Base-by-base conservation (phyloP, 139 green algal genomes). In the Auxenochlorella protothecoides region DNA sequence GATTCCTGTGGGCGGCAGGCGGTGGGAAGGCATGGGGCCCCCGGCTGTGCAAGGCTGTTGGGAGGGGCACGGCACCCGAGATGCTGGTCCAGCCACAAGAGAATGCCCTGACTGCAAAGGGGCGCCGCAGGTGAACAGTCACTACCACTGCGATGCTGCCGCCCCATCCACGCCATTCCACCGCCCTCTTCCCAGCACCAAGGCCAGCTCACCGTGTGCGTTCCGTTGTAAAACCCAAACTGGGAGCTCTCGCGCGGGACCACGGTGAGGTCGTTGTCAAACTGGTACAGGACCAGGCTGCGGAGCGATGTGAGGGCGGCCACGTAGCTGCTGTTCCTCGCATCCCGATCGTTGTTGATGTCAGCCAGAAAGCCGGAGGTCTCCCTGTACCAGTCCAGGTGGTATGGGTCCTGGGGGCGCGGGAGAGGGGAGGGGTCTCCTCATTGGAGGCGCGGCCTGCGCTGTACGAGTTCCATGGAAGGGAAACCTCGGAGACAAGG, bases 341-440 rank as follows among this genome's bases (percentile, higher is more conserved):
- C 65, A 54, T 3, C 74, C 65, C 73, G 27, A 44, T 97, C 91
- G 70, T 94, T 94, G 81, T 97, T 97, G 78, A 96, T 86, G 82
- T 94, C 89, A 2, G 90, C 79, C 59, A 96, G 76, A 74, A 96
- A 96, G 59, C 71, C 63, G 75, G 85, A 91, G 72, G 74, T 51
- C 2, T 59, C 6, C 61, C 90, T 63, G 78, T 96, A 96, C 5
- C 78, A 55, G 1, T 85, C 72, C 65, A 92, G 68, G 4, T 80
- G 73, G 53, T 73, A 70, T 0, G 90, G 87, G 67, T 93, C 87
- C 88, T 93, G 77, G 59, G 55, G 52, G 11, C 54, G 53, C 44
- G 6, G 57, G 54, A 68, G 13, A 4, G 65, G 27, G 27, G 27
- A 44, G 27, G 27, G 27, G 27, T 44, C 27, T 44, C 27, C 27